Percentiles rank a stretch among this genome's conserved stretches.
Conservation (phyloP, 2,329 filamentous ascomycete genomes). For the Aureobasidium mangrovei region DNA sequence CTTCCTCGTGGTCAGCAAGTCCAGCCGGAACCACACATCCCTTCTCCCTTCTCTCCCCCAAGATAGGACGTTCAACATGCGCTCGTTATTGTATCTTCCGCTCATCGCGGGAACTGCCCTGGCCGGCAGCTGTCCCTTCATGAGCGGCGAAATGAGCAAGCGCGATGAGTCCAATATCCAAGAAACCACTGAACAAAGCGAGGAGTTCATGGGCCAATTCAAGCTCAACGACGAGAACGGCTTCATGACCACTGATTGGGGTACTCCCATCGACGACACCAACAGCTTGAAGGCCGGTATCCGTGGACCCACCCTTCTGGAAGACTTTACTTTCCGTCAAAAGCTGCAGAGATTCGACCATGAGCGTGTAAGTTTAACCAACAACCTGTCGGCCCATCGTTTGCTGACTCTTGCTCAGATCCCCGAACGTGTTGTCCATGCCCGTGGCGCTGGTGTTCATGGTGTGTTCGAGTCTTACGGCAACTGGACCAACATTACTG, state of each 20-base stretch:
- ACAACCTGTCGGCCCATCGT: neutral
- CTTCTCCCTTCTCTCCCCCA: neutral
- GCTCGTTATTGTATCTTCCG: neutral
- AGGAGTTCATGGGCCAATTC: conserved; percentile 14
- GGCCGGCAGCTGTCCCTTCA: conserved; percentile 10
- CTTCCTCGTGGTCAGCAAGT: neutral
- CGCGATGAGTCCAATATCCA: neutral
- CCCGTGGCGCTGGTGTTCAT: conserved; percentile 19
- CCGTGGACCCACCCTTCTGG: conserved; percentile 54
- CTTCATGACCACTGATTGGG: conserved; percentile 14
- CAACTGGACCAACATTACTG: conserved; percentile 52
- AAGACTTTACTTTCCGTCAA: conserved; percentile 61
- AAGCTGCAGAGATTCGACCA: conserved; percentile 72
- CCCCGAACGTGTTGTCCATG: conserved; percentile 33
- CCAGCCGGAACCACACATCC: neutral
- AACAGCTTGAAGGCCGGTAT: conserved; percentile 12
- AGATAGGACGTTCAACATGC: neutral
- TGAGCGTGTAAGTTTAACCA: conserved; percentile 43
- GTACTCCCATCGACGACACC: conserved; percentile 13
- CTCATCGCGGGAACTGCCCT: conserved; percentile 3
- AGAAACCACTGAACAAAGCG: conserved; percentile 3
- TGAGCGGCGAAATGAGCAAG: conserved; percentile 8
- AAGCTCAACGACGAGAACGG: conserved; percentile 11
- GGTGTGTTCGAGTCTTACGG: conserved; percentile 47
- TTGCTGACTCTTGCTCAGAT: conserved; percentile 51